phyloP scores from a whole-genome alignment of 2,329 filamentous ascomycete genomes.

The Aurifilum marmelostoma region DNA sequence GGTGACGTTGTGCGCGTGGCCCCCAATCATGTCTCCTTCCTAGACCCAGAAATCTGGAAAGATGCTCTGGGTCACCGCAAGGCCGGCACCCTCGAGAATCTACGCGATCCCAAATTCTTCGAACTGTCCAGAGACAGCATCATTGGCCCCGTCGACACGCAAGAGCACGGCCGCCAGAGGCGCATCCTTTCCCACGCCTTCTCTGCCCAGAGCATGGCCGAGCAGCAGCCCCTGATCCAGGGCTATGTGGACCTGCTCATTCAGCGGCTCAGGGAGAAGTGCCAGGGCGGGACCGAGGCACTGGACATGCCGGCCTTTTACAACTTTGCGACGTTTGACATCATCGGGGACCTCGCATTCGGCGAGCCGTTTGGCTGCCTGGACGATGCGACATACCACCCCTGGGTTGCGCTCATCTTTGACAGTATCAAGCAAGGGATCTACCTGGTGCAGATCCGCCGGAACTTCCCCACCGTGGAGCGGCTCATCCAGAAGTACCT shows the following conservation, averaged over 20 bases:
- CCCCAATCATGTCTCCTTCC: slow-evolving; percentile 17
- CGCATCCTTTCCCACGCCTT: slow-evolving; percentile 22
- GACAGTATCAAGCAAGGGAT: slow-evolving; percentile 8
- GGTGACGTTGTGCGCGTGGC: slow-evolving; percentile 19
- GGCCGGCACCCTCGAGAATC: slow-evolving; percentile 17
- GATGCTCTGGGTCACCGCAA: slow-evolving; percentile 22
- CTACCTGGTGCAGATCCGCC: background rate
- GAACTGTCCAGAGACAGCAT: background rate
- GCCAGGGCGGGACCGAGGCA: slow-evolving; percentile 26
- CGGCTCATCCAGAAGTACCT: background rate
- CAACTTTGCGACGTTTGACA: slow-evolving; percentile 37
- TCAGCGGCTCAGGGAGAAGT: slow-evolving; percentile 35
- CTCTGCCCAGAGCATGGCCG: slow-evolving; percentile 20
- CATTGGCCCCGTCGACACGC: background rate
- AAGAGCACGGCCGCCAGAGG: slow-evolving; percentile 17
- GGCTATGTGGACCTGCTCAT: slow-evolving; percentile 28
- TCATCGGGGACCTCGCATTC: slow-evolving; percentile 31
- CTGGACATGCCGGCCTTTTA: slow-evolving; percentile 36
- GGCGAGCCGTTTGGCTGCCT: slow-evolving; percentile 24
- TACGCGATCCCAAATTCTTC: slow-evolving; percentile 15
- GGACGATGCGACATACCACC: slow-evolving; percentile 17
- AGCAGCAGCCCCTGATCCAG: slow-evolving; percentile 23
- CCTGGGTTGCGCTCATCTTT: slow-evolving; percentile 18
- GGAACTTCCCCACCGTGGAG: background rate
- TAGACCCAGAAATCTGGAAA: slow-evolving; percentile 18